Evolutionary conservation across 2,329 filamentous ascomycete species (phyloP).

Genomic region (Thielaviopsis ethacetica): DNA sequence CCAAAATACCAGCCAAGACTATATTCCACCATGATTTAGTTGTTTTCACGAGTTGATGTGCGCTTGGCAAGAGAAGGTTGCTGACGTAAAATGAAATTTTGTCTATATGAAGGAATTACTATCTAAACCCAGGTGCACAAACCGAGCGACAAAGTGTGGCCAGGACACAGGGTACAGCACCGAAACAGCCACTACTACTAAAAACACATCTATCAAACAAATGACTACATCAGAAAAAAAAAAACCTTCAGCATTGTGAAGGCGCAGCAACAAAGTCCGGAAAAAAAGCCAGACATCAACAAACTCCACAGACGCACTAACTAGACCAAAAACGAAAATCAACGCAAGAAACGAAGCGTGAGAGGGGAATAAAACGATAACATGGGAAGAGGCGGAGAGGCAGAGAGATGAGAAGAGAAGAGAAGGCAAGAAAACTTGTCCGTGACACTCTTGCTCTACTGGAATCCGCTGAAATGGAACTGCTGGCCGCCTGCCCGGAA

Average conservation of each 20-base stretch:
- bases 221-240: not conserved
- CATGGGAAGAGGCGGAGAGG: not conserved
- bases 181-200: too few relatives aligned
- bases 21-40: not conserved
- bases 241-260: too few relatives aligned
- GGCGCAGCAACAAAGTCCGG: not conserved
- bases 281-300: not conserved
- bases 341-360: too few relatives aligned
- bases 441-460: not conserved
- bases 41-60: not conserved
- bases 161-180: too few relatives aligned
- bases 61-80: too few relatives aligned
- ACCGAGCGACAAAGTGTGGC: too few relatives aligned
- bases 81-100: too few relatives aligned
- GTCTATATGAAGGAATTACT: too few relatives aligned
- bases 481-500: slow-evolving; percentile 23
- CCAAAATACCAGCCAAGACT: not conserved
- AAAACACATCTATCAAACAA: too few relatives aligned
- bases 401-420: not conserved
- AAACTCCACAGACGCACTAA: not conserved
- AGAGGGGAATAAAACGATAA: too few relatives aligned
- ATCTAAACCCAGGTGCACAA: too few relatives aligned
- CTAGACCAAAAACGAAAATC: not conserved
- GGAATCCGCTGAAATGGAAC: slow-evolving; percentile 30
- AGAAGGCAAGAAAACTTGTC: not conserved